Evolutionary conservation across 345 rosid genomes (phyloP), one percentile per base, ranked within the genome.

Genomic region (Schrenkiella parvula): DNA sequence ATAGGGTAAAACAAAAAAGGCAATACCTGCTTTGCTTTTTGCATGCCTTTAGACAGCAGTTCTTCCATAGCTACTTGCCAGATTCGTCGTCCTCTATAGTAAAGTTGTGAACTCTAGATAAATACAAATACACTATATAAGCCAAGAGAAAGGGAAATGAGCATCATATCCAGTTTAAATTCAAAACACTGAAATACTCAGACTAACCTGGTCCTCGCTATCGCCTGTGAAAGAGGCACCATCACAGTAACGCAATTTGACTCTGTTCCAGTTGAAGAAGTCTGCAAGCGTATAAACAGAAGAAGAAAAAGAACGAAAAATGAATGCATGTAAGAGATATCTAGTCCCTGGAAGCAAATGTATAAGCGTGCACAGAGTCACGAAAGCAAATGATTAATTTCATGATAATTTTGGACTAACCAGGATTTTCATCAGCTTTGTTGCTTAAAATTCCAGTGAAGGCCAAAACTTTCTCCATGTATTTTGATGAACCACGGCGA

Each of bases 241-340:
- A 67, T 93, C 98, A 42, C 98, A 93, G 70, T 93, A 93, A 25
- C 98, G 89, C 57, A 93, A 21, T 82, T 82, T 91, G 26, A 91
- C 85, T 81, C 96, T 85, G 66, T 93, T 93, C 98, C 97, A 93
- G 81, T 89, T 89, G 80, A 72, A 89, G 80, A 91, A 93, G 80
- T 91, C 98, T 93, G 83, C 80, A 77, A 53, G 19, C 44, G 28
- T 1, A 55, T 47, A 39, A 35, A 73, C 50, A 28, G 2, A 23
- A 11, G 11, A 25, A 11, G 4, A 11, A 35, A 25, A 31, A n/a
- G 14, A 34, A 17, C 8, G 19, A 29, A 25, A 7, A 13, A 41
- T 64, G 52, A 64, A 61, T 14, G 48, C 13, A 18, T 2, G 57
- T 18, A 47, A 53, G n/a, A 14, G 31, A 54, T 11, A 41, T 0